Evolutionary conservation across 1,139 yeast species (phyloP), one percentile per base, ranked within the genome.

Genomic region (Yamadazyma atmosphaerica): DNA sequence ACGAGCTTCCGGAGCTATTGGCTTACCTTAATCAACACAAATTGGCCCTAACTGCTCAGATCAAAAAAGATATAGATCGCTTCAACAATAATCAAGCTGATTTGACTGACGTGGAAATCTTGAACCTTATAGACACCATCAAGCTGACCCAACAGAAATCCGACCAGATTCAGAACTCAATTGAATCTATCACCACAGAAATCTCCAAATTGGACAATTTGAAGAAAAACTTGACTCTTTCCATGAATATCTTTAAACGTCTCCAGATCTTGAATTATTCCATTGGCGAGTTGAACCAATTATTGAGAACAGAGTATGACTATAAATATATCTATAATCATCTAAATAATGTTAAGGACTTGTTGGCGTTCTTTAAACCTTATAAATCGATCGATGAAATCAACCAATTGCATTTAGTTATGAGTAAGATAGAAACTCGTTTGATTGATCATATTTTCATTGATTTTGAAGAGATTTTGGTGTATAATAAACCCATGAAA

Each of bases 301-400:
- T 92, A 37, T 74, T 74, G 19, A 56, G 62, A 4, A 54, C 60
- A 2, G 50, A 60, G 3, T 65, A 58, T 31, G 72, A 81, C 38
- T 92, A 88, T 60, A 65, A 72, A 16, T 86, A 85, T 43, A 83
- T 90, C 40, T 72, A 77, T 3, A 79, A 79, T 31, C 70, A 86
- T 19, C 68, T 89, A 38, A 79, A 83, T 28, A 96, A 90, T 3
- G 92, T 88, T 44, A 72, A 83, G 38, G 95, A 89, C 46, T 72
- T 92, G 38, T 74, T 87, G 57, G 75, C 72, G 16, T 86, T 83
- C 58, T 90, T 92, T 67, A 80, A 81, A 52, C 80, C 88, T 0
- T 92, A 86, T 60, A 82, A 92, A 54, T 83, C 95, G 31, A 85
- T 92, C 33, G 84, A 83, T 43, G 94, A 86, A 50, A 83, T 92